phyloP scores from a whole-genome alignment of 805 yeast genomes.

The Lipomyces sp. region DNA sequence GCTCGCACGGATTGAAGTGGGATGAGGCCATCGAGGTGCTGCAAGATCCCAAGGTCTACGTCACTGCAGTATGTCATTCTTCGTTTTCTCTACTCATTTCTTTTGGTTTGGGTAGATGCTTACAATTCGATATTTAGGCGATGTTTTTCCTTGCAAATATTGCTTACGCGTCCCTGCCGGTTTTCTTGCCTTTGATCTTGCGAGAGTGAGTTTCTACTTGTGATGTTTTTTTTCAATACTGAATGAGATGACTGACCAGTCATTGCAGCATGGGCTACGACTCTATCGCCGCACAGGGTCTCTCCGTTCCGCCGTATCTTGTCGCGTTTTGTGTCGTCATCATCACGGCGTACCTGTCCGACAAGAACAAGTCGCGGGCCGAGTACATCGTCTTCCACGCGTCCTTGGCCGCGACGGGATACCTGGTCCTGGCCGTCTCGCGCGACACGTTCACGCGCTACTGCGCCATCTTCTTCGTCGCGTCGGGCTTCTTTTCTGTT shows the following conservation, averaged over 20 bases:
- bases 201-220: constrained; percentile 28
- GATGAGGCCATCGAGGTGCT: constrained; percentile 26
- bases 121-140: too few relatives aligned
- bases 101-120: too few relatives aligned
- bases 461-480: constrained; percentile 34
- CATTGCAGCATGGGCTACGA: constrained; percentile 44
- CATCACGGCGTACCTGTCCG: constrained; percentile 39
- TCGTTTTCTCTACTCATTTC: too few relatives aligned
- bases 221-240: background rate
- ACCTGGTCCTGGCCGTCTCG: constrained; percentile 33
- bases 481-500: constrained; percentile 34
- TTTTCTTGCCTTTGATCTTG: constrained; percentile 50
- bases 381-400: constrained; percentile 26
- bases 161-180: constrained; percentile 28
- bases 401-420: constrained; percentile 27
- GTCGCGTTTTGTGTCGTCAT: constrained; percentile 53
- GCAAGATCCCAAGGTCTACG: constrained; percentile 29
- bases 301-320: constrained; percentile 60
- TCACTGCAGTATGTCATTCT: constrained; percentile 24
- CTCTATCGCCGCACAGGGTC: constrained; percentile 50
- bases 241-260: background rate
- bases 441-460: constrained; percentile 31
- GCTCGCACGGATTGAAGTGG: constrained; percentile 24
- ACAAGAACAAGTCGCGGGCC: constrained; percentile 36
- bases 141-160: constrained; percentile 29